These are phyloP conservation scores for Parasitella parasitica DNA, from an alignment of 371 early-diverging fungal species.

Conservation along the genomic window DNA sequence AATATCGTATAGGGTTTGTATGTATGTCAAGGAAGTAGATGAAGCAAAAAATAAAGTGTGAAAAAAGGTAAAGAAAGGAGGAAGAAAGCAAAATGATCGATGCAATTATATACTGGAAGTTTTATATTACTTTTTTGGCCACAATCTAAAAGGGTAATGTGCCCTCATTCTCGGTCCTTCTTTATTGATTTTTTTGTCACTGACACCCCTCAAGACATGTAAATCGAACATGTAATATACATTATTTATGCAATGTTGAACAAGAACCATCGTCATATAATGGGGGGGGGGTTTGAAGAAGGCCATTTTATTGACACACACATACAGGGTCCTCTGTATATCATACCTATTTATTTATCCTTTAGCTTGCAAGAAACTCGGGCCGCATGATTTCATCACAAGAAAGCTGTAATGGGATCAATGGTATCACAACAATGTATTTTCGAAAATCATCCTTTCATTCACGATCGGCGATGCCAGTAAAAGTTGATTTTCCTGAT, in stretches of 20 bases:
- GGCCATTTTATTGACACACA: neutral
- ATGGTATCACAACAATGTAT: neutral
- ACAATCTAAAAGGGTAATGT: constrained; percentile 2
- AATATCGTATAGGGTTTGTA: no score
- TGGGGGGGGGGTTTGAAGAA: neutral
- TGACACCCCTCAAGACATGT: neutral
- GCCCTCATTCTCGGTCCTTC: neutral
- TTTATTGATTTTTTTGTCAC: neutral
- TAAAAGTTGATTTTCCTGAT: neutral
- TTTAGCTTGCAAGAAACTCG: no score
- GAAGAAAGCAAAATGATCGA: constrained; percentile 1
- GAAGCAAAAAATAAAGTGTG: neutral
- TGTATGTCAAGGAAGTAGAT: neutral
- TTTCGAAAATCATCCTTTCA: neutral
- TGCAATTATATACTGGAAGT: neutral
- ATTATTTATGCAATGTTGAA: neutral
- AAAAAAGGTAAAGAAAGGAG: neutral
- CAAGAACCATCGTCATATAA: neutral
- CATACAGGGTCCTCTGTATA: neutral
- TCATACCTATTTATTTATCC: neutral
- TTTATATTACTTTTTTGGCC: neutral
- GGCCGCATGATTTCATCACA: neutral
- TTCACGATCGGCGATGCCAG: neutral
- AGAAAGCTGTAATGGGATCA: neutral
- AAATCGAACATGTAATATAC: neutral